These are phyloP conservation scores for Diaporthe destruens DNA, from an alignment of 2,329 filamentous ascomycete species.

Conservation along the genomic window DNA sequence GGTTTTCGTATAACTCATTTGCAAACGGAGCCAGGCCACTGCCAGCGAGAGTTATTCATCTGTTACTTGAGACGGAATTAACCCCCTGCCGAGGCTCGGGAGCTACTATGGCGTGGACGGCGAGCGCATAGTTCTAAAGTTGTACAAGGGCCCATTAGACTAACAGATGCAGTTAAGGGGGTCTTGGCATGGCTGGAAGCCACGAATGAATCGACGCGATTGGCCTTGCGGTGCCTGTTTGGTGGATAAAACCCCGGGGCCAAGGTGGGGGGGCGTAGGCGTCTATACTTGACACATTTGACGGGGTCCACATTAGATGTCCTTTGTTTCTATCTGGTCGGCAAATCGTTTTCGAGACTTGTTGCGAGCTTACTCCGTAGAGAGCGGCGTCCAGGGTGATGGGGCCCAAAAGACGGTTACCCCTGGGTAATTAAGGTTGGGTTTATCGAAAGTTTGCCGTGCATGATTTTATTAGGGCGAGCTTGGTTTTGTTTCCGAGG, in stretches of 20 bases:
- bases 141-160: background rate
- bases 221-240: background rate
- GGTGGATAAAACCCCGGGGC: constrained; percentile 28
- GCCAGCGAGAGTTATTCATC: constrained; percentile 22
- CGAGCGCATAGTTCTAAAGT: constrained; percentile 4
- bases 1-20: background rate
- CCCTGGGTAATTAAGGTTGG: background rate
- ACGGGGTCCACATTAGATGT: background rate
- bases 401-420: background rate
- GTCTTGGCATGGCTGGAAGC: constrained; percentile 28
- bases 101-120: background rate
- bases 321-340: background rate
- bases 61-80: constrained; percentile 7
- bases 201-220: constrained; percentile 25
- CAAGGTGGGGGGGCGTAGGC: constrained; percentile 23
- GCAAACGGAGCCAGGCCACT: constrained; percentile 19
- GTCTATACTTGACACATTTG: constrained; percentile 10
- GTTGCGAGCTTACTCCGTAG: background rate
- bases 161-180: background rate
- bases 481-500: background rate
- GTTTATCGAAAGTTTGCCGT: constrained; percentile 9
- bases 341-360: background rate
- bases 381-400: background rate
- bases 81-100: constrained; percentile 2
- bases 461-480: constrained; percentile 12